phyloP scores from a whole-genome alignment of 352 stramenopile genomes.

The Pythium periplocum region DNA sequence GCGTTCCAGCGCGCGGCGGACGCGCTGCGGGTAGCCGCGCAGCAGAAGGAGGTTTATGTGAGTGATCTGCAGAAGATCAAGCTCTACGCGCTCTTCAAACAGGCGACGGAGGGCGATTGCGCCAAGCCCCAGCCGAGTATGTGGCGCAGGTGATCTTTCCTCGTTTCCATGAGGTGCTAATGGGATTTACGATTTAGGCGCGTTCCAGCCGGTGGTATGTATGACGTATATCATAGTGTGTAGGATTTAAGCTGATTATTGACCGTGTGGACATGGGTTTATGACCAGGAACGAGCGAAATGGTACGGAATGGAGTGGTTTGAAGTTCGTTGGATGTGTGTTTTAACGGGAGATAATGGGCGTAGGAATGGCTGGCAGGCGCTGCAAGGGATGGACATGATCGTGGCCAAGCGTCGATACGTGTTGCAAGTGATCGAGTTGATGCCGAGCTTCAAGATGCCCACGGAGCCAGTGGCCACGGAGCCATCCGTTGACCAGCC shows the following conservation, averaged over 20 bases:
- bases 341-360: neutral
- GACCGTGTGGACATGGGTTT: too few relatives aligned
- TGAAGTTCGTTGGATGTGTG: too few relatives aligned
- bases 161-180: neutral
- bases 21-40: slow-evolving; percentile 29
- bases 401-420: slow-evolving; percentile 43
- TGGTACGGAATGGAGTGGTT: slow-evolving; percentile 22
- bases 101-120: slow-evolving; percentile 66
- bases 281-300: slow-evolving; percentile 42
- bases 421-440: slow-evolving; percentile 45
- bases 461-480: slow-evolving; percentile 9
- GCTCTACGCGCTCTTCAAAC: slow-evolving; percentile 79
- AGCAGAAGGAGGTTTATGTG: slow-evolving; percentile 21
- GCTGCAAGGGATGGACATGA: slow-evolving; percentile 28
- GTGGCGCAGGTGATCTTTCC: neutral
- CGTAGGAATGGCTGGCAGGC: slow-evolving; percentile 49
- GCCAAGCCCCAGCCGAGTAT: slow-evolving; percentile 38
- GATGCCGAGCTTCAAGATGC: slow-evolving; percentile 38
- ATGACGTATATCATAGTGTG: neutral
- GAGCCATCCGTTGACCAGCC: too few relatives aligned
- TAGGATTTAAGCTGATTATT: too few relatives aligned
- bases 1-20: slow-evolving; percentile 45
- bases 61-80: slow-evolving; percentile 71
- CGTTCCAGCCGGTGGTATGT: slow-evolving; percentile 49
- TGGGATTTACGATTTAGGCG: slow-evolving; percentile 14